Evolutionary conservation across 352 stramenopile species (phyloP).

Genomic region (Phytophthora capsici): DNA sequence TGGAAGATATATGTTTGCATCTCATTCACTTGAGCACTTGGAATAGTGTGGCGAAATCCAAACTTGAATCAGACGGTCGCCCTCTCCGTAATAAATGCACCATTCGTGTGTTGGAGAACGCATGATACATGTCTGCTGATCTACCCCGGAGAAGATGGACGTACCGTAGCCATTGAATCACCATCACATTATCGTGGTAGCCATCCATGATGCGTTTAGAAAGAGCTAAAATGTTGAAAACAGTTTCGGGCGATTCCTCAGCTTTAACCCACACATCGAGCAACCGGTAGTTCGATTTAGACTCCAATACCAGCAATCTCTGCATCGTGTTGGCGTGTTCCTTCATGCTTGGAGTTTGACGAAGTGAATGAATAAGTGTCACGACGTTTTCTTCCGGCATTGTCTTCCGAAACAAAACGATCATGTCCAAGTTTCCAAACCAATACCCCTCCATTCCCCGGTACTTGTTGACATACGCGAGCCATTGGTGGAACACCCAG

Average conservation of each 20-base stretch:
- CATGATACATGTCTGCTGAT: background rate
- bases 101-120: background rate
- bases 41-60: background rate
- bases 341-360: background rate
- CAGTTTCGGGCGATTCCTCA: background rate
- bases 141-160: background rate
- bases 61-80: background rate
- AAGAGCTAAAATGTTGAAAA: background rate
- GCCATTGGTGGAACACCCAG: background rate
- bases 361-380: background rate
- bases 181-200: background rate
- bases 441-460: background rate
- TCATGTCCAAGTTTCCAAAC: background rate
- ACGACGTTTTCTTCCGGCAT: constrained; percentile 3
- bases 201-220: background rate
- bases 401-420: background rate
- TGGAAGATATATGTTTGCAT: background rate
- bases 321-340: background rate
- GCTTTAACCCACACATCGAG: background rate
- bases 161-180: background rate
- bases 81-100: background rate
- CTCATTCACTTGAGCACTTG: background rate
- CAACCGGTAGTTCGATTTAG: background rate
- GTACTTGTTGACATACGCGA: background rate
- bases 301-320: background rate